phyloP scores from a whole-genome alignment of 208 protist species.

The Leishmania aethiopica region DNA sequence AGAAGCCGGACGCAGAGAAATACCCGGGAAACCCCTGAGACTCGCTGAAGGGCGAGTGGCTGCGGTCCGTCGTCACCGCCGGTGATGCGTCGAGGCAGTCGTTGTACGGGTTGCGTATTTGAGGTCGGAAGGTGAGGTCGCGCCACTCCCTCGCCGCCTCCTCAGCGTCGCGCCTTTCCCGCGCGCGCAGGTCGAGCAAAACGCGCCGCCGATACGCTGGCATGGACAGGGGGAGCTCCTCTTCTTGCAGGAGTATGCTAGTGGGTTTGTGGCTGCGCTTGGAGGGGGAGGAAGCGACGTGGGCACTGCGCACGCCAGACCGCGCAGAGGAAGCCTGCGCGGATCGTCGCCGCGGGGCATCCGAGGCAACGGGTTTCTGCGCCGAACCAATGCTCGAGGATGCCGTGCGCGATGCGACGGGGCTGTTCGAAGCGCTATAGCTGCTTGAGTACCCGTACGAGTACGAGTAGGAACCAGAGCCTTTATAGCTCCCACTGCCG shows the following conservation, averaged over 20 bases:
- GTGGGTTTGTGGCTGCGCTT: conserved; percentile 1
- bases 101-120: conserved; percentile 27
- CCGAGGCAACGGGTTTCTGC: neutral
- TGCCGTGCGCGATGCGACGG: neutral
- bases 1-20: conserved; percentile 16
- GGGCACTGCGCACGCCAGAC: neutral
- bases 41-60: conserved; percentile 17
- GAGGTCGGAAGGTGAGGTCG: conserved; percentile 61
- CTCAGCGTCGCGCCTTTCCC: conserved; percentile 52
- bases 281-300: conserved; percentile 3
- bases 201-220: conserved; percentile 70
- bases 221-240: conserved; percentile 33
- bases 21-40: conserved; percentile 1
- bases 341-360: neutral
- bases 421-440: neutral
- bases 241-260: conserved; percentile 16
- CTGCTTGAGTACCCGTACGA: conserved; percentile 25
- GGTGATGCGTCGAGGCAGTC: conserved; percentile 3
- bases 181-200: conserved; percentile 61
- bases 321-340: neutral
- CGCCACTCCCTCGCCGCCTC: conserved; percentile 48
- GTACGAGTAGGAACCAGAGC: conserved; percentile 28
- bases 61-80: conserved; percentile 14
- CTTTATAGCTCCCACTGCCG: conserved; percentile 16
- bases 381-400: neutral